Evolutionary conservation across 495 filamentous ascomycete genomes (phyloP).

Genomic region (Penicillium robsamsonii): DNA sequence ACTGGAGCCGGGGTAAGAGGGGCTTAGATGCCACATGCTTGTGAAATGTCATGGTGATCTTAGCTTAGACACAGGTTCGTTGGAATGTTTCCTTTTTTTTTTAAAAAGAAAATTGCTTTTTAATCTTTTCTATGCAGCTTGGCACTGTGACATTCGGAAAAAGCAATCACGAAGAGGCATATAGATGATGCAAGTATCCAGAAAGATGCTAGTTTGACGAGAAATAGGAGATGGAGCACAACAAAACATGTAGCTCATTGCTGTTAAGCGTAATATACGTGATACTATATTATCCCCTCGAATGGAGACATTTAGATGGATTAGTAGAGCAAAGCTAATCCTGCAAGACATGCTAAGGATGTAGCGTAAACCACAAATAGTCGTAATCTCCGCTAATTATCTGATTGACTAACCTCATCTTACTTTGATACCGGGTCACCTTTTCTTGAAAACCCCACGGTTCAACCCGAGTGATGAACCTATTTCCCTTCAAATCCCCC

Average conservation of each 20-base stretch:
- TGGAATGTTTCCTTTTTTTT: not conserved
- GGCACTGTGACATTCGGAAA: not conserved
- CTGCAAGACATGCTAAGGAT: slow-evolving; percentile 18
- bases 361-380: not conserved
- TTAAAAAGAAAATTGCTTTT: not conserved
- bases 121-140: not conserved
- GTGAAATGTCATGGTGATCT: not conserved
- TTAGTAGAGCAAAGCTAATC: not conserved
- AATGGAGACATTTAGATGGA: not conserved
- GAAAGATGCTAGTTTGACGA: not conserved
- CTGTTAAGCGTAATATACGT: not conserved
- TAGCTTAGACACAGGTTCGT: not conserved
- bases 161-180: slow-evolving; percentile 3
- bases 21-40: not conserved
- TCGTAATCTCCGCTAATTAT: not conserved
- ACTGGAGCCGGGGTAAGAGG: not conserved
- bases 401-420: not conserved
- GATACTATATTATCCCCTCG: not conserved
- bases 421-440: not conserved
- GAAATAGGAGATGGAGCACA: not conserved
- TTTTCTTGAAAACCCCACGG: not conserved
- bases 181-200: slow-evolving; percentile 4
- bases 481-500: not conserved
- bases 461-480: not conserved
- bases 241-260: not conserved